Percentiles rank a stretch among this genome's conserved stretches.
Conservation (phyloP, 768 basidiomycete genomes). For the Agaricus blazei region DNA sequence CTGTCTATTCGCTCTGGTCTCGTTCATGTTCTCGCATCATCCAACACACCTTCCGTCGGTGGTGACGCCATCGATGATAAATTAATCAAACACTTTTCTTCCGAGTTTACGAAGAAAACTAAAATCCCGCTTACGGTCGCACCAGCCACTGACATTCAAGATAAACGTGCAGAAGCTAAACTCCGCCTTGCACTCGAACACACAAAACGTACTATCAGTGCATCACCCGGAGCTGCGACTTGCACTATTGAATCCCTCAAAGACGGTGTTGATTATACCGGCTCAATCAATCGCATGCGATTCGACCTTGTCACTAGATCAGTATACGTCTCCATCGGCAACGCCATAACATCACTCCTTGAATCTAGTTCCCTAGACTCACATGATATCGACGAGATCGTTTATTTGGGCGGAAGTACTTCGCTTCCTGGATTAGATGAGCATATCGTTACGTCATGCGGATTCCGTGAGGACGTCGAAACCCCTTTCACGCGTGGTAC, state of each 20-base stretch:
- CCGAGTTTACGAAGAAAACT: conserved; percentile 97
- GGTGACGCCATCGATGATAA: conserved; percentile 75
- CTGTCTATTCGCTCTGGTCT: conserved; percentile 76
- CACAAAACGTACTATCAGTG: conserved; percentile 89
- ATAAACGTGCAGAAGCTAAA: conserved; percentile 89
- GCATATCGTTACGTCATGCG: conserved; percentile 36
- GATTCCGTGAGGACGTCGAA: conserved; percentile 56
- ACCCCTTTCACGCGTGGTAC: conserved; percentile 66
- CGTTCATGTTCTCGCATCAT: conserved; percentile 54
- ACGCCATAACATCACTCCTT: conserved; percentile 49
- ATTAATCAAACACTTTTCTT: conserved; percentile 86
- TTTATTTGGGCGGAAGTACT: conserved; percentile 74
- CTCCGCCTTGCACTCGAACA: conserved; percentile 89
- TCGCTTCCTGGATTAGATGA: conserved; percentile 74
- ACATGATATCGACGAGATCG: conserved; percentile 70
- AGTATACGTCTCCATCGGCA: conserved; percentile 53
- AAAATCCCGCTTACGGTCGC: conserved; percentile 66
- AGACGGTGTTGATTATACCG: conserved; percentile 86
- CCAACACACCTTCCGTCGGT: conserved; percentile 43
- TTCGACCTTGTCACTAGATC: conserved; percentile 60
- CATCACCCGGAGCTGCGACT: conserved; percentile 81
- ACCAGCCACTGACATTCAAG: conserved; percentile 50
- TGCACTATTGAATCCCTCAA: conserved; percentile 93
- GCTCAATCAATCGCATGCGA: conserved; percentile 46
- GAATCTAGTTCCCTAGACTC: conserved; percentile 48